Conservation (phyloP, 225 moss, liverwort and hornwort genomes). For the Polytrichum formosum region DNA sequence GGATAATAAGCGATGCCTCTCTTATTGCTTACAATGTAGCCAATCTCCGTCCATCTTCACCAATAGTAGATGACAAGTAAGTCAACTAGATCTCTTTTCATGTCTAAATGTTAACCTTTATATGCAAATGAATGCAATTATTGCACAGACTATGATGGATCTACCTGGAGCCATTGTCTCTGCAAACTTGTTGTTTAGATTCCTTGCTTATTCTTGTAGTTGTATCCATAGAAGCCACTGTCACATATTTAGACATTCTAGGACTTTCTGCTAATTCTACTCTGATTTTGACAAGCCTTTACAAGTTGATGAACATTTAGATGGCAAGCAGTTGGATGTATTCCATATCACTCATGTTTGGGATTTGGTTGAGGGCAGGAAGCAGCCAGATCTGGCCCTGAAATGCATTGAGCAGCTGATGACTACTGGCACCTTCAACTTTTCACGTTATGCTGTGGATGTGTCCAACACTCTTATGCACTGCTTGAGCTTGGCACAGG, state of each 20-base stretch:
- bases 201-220: too few species aligned
- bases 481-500: constrained; percentile 77
- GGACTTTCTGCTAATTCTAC: too few species aligned
- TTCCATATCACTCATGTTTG: background rate
- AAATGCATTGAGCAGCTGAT: constrained; percentile 92
- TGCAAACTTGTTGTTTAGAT: background rate
- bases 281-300: too few species aligned
- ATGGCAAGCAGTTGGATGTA: too few species aligned
- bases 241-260: too few species aligned
- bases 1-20: constrained; percentile 72
- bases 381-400: constrained; percentile 64
- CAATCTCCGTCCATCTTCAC: constrained; percentile 62
- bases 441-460: constrained; percentile 83
- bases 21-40: constrained; percentile 83
- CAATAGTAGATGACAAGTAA: constrained; percentile 69
- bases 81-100: constrained; percentile 1
- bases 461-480: constrained; percentile 81
- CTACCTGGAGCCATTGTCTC: too few species aligned
- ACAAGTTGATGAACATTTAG: too few species aligned
- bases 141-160: too few species aligned
- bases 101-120: too few species aligned
- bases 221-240: too few species aligned
- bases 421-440: constrained; percentile 61
- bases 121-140: too few species aligned
- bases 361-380: constrained; percentile 44